These are phyloP conservation scores for Limtongia smithiae DNA, from an alignment of 805 yeast genomes.

Conservation along the genomic window DNA sequence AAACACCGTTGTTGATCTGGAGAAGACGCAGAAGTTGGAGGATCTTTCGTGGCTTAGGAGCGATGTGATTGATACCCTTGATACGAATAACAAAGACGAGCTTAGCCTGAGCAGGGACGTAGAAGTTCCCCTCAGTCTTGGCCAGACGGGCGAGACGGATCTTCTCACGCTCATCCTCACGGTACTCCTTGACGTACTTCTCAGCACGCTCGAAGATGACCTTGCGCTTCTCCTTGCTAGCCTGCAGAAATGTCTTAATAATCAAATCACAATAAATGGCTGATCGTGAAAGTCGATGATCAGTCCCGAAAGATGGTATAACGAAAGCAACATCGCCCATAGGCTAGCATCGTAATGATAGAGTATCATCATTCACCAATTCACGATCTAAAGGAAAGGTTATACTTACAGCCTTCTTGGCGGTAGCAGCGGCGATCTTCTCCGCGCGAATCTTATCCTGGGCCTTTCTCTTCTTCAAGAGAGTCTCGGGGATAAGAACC, in stretches of 20 bases:
- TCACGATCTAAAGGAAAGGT: neutral
- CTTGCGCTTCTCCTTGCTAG: conserved; percentile 49
- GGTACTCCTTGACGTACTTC: conserved; percentile 88
- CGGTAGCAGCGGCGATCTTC: conserved; percentile 37
- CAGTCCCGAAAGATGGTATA: conserved; percentile 91
- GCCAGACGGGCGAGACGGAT: conserved; percentile 85
- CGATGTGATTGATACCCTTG: conserved; percentile 75
- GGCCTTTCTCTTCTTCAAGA: conserved; percentile 52
- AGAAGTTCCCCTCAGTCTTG: conserved; percentile 89
- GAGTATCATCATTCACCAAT: conserved; percentile 28
- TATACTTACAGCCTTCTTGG: conserved; percentile 34
- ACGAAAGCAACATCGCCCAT: conserved; percentile 61
- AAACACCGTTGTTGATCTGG: conserved; percentile 77
- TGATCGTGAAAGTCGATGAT: conserved; percentile 33
- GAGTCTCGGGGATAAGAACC: conserved; percentile 46
- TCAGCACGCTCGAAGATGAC: conserved; percentile 87
- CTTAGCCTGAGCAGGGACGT: conserved; percentile 71
- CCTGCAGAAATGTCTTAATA: conserved; percentile 33
- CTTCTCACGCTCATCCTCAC: conserved; percentile 77
- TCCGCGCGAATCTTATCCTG: conserved; percentile 48
- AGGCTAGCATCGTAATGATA: conserved; percentile 26
- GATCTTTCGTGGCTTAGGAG: conserved; percentile 81
- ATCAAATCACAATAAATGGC: neutral
- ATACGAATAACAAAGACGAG: conserved; percentile 68
- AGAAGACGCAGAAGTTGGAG: conserved; percentile 72